Evolutionary conservation across 192 early-diverging fungal species (phyloP), one percentile per base, ranked within the genome.

Genomic region (Rhizoclosmatium sp.): DNA sequence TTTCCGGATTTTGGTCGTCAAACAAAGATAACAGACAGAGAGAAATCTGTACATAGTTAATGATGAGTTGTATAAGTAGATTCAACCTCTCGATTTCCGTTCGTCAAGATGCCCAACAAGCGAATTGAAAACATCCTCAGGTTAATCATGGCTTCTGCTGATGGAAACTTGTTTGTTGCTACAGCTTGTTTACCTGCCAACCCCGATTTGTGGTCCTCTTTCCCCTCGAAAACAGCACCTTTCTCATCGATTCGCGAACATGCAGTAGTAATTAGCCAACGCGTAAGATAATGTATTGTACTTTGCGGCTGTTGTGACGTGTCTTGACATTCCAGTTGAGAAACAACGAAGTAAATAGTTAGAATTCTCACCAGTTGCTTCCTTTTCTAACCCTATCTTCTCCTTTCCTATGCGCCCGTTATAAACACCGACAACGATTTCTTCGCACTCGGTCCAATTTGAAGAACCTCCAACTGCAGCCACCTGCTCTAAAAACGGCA

Each of bases 401-500:
- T 62, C 72, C 45, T 75, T 75, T 23, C 31, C 72, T 10, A 75
- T 12, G 2, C 72, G 9, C 5, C 72, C 72, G 62, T 75, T 75
- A 45, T 75, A 75, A 9, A 62, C 72, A 16, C 72, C 56, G n/a
- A 64, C 39, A 10, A 75, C 45, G 9, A 75, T 44, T 44, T 75
- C 47, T 1, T 10, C 58, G 59, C 72, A 75, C 59, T 59, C 72
- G 16, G 44, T 64, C 72, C 59, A 62, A 64, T 75, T 75, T 39
- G 23, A 7, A 19, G 16, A 21, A 19, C 72, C 72, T 23, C 72
- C 72, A 62, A 75, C 7, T 4, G 31, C 72, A 75, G 59, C 58
- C 23, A 75, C 23, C 39, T 75, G 72, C 31, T 75, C 72, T 31
- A 75, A 59, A 44, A 75, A 64, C 9, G 72, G 72, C 9, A 75